Conservation (phyloP, 139 green algal genomes). For the Haematococcus sp. region DNA sequence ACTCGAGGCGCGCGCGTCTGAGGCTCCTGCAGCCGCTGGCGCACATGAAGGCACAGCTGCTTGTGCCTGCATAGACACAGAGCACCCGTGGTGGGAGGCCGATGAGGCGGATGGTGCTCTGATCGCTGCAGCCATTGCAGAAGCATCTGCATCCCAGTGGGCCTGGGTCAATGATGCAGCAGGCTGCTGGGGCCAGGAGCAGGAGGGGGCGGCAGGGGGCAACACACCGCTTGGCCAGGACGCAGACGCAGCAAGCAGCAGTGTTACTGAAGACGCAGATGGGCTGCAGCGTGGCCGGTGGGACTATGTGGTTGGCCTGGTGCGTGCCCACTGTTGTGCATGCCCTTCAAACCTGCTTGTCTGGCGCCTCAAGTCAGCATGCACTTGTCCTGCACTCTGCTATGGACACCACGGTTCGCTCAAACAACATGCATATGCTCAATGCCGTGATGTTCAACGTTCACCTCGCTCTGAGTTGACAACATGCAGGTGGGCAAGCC, state of each 20-base stretch:
- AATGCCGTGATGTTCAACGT: no score
- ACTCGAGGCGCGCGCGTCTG: not conserved
- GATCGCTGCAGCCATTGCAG: conserved; percentile 24
- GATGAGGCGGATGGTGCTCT: conserved; percentile 41
- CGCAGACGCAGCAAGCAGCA: not conserved
- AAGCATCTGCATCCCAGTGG: conserved; percentile 33
- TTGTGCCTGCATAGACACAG: no score
- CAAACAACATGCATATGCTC: no score
- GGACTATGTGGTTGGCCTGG: conserved; percentile 49
- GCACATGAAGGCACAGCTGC: not conserved
- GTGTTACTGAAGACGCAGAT: not conserved
- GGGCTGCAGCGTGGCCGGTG: conserved; percentile 24
- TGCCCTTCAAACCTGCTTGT: no score
- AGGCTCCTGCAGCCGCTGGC: not conserved
- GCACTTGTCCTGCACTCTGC: no score
- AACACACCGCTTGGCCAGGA: not conserved
- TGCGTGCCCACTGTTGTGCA: no score
- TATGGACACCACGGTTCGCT: no score
- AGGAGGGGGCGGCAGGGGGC: conserved; percentile 4
- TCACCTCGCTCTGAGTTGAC: no score
- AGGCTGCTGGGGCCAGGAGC: not conserved
- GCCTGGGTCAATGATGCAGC: conserved; percentile 6
- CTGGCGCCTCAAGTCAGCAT: no score
- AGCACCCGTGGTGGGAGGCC: conserved; percentile 22
- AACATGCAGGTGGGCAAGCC: conserved; percentile 23